A percentile compares a stretch with the other conserved stretches of the same genome.
phyloP scores from a whole-genome alignment of 2,329 filamentous ascomycete genomes.

The Penicillium aurantiogriseum region DNA sequence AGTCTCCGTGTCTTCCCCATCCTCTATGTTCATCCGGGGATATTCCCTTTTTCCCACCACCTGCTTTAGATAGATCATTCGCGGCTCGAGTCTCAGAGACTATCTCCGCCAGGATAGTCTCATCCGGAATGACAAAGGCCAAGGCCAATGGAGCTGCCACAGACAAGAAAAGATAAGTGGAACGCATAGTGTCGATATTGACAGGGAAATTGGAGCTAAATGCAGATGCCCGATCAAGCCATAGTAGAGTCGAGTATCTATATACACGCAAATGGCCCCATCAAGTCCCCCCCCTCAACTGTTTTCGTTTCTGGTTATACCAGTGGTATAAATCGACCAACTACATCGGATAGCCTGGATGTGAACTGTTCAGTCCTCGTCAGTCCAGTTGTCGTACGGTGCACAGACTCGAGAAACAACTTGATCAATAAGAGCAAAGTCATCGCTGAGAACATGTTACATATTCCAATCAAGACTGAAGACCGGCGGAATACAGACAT shows the following conservation, averaged over 20 bases:
- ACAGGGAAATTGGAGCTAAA: background rate
- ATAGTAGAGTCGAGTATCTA: background rate
- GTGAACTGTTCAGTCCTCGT: background rate
- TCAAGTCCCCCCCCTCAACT: background rate
- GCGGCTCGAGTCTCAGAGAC: background rate
- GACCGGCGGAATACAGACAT: background rate
- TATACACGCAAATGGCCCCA: background rate
- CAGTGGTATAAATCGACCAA: background rate
- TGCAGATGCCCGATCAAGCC: background rate
- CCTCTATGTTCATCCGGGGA: background rate
- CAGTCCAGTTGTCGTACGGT: background rate
- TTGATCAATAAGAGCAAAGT: background rate
- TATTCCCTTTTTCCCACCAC: background rate
- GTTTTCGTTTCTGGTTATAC: background rate
- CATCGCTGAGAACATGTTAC: background rate
- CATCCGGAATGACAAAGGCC: conserved; percentile 16
- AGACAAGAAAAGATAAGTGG: background rate
- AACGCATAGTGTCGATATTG: background rate
- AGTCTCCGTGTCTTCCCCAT: background rate
- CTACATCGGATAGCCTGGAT: background rate
- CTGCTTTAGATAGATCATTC: background rate
- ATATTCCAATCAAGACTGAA: background rate
- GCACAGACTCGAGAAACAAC: background rate
- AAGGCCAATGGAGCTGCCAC: conserved; percentile 4
- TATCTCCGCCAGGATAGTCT: conserved; percentile 3